Evolutionary conservation across 352 stramenopile species (phyloP), one percentile per base, ranked within the genome.

Genomic region (Elongisporangium senticosum): DNA sequence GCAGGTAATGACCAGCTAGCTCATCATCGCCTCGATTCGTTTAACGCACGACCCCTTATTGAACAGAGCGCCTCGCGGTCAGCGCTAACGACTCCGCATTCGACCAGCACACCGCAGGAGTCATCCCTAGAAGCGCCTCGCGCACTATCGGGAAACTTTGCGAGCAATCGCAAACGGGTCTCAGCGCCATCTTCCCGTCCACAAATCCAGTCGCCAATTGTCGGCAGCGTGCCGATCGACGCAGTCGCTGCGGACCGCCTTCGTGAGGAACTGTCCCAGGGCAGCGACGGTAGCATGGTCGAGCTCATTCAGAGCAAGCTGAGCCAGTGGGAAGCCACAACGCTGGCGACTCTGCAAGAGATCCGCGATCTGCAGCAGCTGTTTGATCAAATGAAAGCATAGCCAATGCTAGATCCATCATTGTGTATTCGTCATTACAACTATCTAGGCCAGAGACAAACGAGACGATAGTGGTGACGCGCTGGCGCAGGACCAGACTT

Each of bases 361-460:
- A 91, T 93, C 49, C 64, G 72, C 21, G 75, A 87, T 53, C 72
- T 93, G 37, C 89, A 93, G 63, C 53, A 79, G 7, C 55, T 87
- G 20, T 87, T 92, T 51, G 22, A 67, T 17, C 68, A 87, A 53
- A 53, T 89, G 51, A 72, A 62, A 55, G 11, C 40, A 26, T 13
- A 63, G 56, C 24, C 17, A 17, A 20, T 61, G 55, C 47, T 51
- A 19, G 15, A 43, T 43, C 13, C 33, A 43, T 43, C 33, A 17
- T 43, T 43, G 33, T 43, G 33, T 17, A 43, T 17, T 17, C 33
- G 11, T 10, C 33, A 43, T 43, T 43, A 17, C 8, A 43, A 17
- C 13, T 43, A 5, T 4, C 17, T 17, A 43, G 8, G 33, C 7
- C 5, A 43, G 33, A 15, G 33, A 0, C 33, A 43, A 43, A 43